Conservation (phyloP, 108 stramenopile genomes). For the Licmophora abbreviata region DNA sequence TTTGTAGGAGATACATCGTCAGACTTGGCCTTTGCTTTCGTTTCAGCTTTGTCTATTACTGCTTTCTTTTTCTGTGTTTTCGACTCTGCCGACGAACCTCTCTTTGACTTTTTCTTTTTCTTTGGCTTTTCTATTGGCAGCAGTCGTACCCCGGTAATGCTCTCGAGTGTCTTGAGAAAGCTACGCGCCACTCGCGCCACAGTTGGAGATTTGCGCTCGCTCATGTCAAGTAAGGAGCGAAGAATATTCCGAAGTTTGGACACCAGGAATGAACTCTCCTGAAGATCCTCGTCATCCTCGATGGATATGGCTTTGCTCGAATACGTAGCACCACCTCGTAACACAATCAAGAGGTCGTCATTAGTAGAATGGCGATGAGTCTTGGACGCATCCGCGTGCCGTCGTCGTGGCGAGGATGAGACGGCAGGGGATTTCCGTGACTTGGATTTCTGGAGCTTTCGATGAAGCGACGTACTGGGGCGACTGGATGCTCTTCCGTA, state of each 20-base stretch:
- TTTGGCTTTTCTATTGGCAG: conserved; percentile 8
- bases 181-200: conserved; percentile 11
- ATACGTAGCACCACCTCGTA: no score
- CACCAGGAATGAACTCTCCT: conserved; percentile 13
- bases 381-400: no score
- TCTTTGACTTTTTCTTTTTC: conserved; percentile 12
- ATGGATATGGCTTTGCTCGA: no score
- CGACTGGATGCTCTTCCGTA: no score
- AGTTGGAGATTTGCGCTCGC: conserved; percentile 21
- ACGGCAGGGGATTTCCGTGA: no score
- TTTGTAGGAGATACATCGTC: not conserved
- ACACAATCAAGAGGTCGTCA: no score
- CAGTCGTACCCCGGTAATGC: conserved; percentile 18
- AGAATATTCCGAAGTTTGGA: conserved; percentile 28
- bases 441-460: no score
- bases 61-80: conserved; percentile 4
- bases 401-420: no score
- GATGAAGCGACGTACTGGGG: no score
- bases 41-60: conserved; percentile 8
- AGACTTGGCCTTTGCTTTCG: conserved; percentile 1
- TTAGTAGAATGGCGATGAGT: no score
- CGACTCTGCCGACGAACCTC: not conserved
- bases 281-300: conserved; percentile 3
- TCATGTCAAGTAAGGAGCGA: conserved; percentile 23
- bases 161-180: conserved; percentile 18